phyloP scores from a whole-genome alignment of 73 alveolate species.

The Paraurostyla sp. region DNA sequence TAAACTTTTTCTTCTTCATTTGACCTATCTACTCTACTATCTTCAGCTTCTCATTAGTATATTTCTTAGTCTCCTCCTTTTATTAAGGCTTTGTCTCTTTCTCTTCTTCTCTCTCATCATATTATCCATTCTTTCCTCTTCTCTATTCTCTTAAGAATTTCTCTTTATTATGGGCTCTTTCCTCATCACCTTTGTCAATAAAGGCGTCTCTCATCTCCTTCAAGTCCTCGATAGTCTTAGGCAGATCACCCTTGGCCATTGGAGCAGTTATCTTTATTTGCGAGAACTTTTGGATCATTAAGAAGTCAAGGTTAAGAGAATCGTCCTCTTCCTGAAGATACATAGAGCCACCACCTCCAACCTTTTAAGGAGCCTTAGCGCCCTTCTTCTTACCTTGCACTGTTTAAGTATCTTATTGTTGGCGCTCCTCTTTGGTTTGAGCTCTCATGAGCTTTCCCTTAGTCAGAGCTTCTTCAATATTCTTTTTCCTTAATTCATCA shows the following conservation, averaged over 20 bases:
- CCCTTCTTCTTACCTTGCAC: slow-evolving; percentile 3
- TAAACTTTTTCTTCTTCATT: slow-evolving; percentile 29
- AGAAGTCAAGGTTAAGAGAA: slow-evolving; percentile 47
- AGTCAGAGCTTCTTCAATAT: slow-evolving; percentile 35
- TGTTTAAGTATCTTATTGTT: not conserved
- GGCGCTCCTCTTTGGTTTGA: slow-evolving; percentile 35
- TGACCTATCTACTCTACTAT: slow-evolving; percentile 20
- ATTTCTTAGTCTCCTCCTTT: not conserved
- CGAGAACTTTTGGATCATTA: slow-evolving; percentile 45
- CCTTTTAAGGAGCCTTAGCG: not conserved
- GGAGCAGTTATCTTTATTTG: slow-evolving; percentile 51
- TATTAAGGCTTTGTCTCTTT: not conserved
- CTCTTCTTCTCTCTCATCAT: slow-evolving; percentile 1
- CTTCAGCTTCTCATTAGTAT: slow-evolving; percentile 11
- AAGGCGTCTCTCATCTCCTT: slow-evolving; percentile 52
- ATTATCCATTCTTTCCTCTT: not conserved
- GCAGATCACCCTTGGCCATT: slow-evolving; percentile 21
- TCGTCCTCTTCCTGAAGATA: slow-evolving; percentile 13
- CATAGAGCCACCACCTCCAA: not conserved
- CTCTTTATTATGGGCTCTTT: slow-evolving; percentile 19
- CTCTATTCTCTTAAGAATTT: slow-evolving; percentile 25
- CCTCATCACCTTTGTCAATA: slow-evolving; percentile 47
- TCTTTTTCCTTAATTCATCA: slow-evolving; percentile 33
- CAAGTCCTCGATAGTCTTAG: slow-evolving; percentile 6
- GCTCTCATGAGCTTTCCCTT: slow-evolving; percentile 59